Percentiles rank a stretch among this genome's conserved stretches.
Evolutionary conservation across 495 filamentous ascomycete genomes (phyloP).

Genomic region (Xylaria cubensis): DNA sequence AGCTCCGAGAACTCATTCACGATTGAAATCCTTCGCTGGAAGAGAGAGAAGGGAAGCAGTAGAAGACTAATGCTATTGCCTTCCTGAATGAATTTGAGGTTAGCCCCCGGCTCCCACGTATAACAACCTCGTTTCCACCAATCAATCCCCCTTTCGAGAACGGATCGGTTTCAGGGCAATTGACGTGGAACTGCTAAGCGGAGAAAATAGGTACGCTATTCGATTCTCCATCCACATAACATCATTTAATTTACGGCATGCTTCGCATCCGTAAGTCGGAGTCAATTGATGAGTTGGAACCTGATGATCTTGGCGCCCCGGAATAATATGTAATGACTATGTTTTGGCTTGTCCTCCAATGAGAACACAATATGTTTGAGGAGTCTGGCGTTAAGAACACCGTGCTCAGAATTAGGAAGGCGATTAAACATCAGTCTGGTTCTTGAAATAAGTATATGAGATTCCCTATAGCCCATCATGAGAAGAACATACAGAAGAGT

Average conservation of each 20-base stretch:
- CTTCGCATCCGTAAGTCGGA: not conserved
- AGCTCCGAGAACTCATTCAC: not conserved
- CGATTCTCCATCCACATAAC: constrained; percentile 14
- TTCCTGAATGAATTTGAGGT: not conserved
- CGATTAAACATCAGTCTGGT: not conserved
- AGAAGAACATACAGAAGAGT: not conserved
- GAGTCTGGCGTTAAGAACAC: not conserved
- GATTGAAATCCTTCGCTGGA: not conserved
- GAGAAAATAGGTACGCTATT: not conserved
- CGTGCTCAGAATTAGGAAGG: constrained; percentile 13
- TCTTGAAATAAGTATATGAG: constrained; percentile 3
- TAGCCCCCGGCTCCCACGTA: not conserved
- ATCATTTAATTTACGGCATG: no score
- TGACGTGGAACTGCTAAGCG: not conserved
- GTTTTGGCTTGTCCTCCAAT: constrained; percentile 6
- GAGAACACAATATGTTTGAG: not conserved
- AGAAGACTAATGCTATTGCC: constrained; percentile 1
- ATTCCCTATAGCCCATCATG: not conserved
- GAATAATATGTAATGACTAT: not conserved
- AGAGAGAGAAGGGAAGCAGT: not conserved
- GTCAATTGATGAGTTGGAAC: not conserved
- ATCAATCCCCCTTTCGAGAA: not conserved
- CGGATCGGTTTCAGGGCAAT: not conserved
- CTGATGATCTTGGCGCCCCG: constrained; percentile 4
- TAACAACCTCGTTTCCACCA: constrained; percentile 10